A percentile compares a stretch with the other conserved stretches of the same genome.
These are phyloP conservation scores for Vitis hybrid DNA, from an alignment of 177 flowering plant species.

Conservation along the genomic window DNA sequence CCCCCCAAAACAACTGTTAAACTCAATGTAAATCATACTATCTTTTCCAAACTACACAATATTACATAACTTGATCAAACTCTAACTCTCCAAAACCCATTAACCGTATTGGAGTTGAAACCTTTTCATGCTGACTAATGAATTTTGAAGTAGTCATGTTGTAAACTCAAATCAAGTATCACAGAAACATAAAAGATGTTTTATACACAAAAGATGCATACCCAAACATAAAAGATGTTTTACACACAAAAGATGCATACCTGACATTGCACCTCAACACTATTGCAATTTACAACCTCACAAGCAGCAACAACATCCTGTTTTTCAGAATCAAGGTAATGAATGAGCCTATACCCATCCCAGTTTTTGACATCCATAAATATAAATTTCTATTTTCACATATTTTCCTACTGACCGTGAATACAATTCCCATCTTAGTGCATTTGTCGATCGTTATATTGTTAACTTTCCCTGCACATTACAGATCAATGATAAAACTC, in stretches of 20 bases:
- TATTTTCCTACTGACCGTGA: conserved; percentile 52
- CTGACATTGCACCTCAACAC: conserved; percentile 99
- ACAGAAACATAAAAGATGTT: not conserved
- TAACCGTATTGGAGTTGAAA: not conserved
- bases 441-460: conserved; percentile 96
- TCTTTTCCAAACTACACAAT: not conserved
- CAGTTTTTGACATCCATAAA: not conserved
- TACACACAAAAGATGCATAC: conserved; percentile 28
- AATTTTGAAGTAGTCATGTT: not conserved
- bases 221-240: conserved; percentile 26
- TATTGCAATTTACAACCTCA: conserved; percentile 94
- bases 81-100: not conserved
- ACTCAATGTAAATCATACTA: not conserved
- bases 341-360: not conserved
- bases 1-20: not conserved
- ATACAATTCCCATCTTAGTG: conserved; percentile 88
- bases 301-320: conserved; percentile 99
- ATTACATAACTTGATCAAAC: not conserved
- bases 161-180: no score
- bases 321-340: conserved; percentile 6
- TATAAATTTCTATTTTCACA: not conserved
- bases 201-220: conserved; percentile 18
- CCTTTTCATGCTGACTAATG: not conserved
- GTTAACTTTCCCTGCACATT: conserved; percentile 88
- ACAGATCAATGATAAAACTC: not conserved